phyloP scores from a whole-genome alignment of 345 rosid genomes.

The Turritis glabra region DNA sequence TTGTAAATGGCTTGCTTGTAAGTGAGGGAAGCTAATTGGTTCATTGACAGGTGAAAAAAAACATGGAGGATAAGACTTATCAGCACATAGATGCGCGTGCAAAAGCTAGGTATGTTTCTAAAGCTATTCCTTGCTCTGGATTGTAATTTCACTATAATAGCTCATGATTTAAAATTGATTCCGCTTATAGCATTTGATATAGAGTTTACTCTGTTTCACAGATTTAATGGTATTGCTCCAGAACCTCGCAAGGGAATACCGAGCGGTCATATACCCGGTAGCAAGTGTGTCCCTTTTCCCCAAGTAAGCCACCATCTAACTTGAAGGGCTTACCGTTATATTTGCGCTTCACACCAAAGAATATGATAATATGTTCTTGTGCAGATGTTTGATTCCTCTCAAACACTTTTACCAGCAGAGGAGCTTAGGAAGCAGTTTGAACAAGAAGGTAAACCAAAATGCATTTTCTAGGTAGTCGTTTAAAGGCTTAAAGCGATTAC shows the following conservation, averaged over 20 bases:
- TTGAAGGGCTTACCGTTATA: background rate
- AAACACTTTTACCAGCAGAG: constrained; percentile 65
- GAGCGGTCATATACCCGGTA: constrained; percentile 91
- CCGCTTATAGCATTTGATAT: background rate
- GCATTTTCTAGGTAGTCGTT: background rate
- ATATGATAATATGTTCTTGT: constrained; percentile 28
- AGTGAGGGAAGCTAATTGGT: background rate
- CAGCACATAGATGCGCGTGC: constrained; percentile 54
- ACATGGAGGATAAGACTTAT: constrained; percentile 42
- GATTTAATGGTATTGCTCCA: constrained; percentile 85
- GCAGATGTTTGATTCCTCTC: constrained; percentile 81
- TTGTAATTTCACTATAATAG: background rate
- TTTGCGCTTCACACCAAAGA: background rate
- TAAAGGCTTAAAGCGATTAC: background rate
- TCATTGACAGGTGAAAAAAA: constrained; percentile 52
- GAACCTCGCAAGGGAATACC: constrained; percentile 90
- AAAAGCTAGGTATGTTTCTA: constrained; percentile 17
- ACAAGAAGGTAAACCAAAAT: constrained; percentile 55
- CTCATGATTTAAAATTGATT: background rate
- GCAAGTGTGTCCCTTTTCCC: constrained; percentile 86
- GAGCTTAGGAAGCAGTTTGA: constrained; percentile 76
- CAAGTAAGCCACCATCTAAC: constrained; percentile 45
- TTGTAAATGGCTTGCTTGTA: background rate
- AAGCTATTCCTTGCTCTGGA: constrained; percentile 1
- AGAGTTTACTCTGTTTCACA: constrained; percentile 27